Base-by-base conservation (phyloP, 1,139 yeast species). In the Waltiozyma sp. region DNA sequence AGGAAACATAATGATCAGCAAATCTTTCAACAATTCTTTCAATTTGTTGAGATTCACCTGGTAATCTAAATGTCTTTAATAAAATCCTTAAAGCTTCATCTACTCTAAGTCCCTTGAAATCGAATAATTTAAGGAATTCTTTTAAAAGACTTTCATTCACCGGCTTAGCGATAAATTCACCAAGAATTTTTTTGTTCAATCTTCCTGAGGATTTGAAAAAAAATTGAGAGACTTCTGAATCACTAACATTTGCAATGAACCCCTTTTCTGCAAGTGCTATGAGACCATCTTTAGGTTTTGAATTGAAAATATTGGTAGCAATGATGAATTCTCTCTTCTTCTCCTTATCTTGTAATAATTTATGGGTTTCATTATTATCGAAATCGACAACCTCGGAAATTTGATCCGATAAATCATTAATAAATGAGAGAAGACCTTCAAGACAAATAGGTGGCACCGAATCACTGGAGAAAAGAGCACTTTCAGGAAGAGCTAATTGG, bases 21-120 rank as follows among this genome's bases (percentile, higher is more conserved):
- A 93, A 91, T 19, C 77, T 70, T 56, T 89, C 96, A 38, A 93
- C 85, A 18, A 91, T 76, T 56, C 96, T 74, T 60, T 89, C 97
- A 59, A 93, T 91, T 59, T 87, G 96, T 57, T 88, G 97, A 0
- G 96, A 81, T 63, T 93, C 99, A 41, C 99, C 99, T 0, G 98
- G 98, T 44, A 93, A 70, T 61, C 99, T 75, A 58, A 93, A 91
- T 15, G 85, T 74, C 43, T 86, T 83, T 51, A 93, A 69, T 48
- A 93, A 63, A 43, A 86, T 73, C 53, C 99, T 72, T 45, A 93
- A 68, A 0, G 96, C 96, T 61, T 91, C 97, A 61, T 93, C 98
- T 2, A 93, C 88, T 54, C 98, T 72, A 52, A 84, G 68, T 15
- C 76, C 81, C 34, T 70, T 65, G 57, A 89, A 91, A 48, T 89